Percentiles rank a stretch among this genome's conserved stretches.
These are phyloP conservation scores for Calvatia gigantea DNA, from an alignment of 768 basidiomycete species.

Conservation along the genomic window DNA sequence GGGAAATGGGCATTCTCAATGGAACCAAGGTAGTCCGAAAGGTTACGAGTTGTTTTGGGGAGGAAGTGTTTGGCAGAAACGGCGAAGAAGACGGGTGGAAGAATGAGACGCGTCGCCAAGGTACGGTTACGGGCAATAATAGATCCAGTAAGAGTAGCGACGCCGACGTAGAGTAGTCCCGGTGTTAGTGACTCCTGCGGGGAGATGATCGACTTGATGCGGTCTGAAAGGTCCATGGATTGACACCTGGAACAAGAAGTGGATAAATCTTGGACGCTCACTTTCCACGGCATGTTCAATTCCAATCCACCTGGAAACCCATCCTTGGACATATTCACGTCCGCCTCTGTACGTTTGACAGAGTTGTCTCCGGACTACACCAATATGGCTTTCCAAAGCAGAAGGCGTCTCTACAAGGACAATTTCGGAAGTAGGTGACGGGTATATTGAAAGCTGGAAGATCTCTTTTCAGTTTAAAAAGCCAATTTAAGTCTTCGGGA, in stretches of 20 bases:
- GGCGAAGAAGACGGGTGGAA: slow-evolving; percentile 75
- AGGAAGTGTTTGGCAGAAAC: slow-evolving; percentile 80
- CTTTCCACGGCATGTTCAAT: slow-evolving; percentile 85
- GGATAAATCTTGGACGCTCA: slow-evolving; percentile 32
- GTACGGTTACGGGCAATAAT: slow-evolving; percentile 78
- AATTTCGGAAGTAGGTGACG: slow-evolving; percentile 54
- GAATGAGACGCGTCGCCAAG: slow-evolving; percentile 61
- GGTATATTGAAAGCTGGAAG: slow-evolving; percentile 81
- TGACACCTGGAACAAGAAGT: background rate
- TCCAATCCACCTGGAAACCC: slow-evolving; percentile 79
- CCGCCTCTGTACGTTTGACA: slow-evolving; percentile 54
- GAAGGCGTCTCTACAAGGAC: slow-evolving; percentile 75
- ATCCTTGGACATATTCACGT: slow-evolving; percentile 65
- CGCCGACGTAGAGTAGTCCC: slow-evolving; percentile 85
- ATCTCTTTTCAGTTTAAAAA: background rate
- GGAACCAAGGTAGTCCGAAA: slow-evolving; percentile 58
- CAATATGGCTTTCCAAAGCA: slow-evolving; percentile 74
- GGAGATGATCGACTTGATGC: slow-evolving; percentile 79
- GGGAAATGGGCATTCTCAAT: slow-evolving; percentile 77
- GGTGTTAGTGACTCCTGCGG: slow-evolving; percentile 83
- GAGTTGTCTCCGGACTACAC: slow-evolving; percentile 57
- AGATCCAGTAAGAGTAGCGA: slow-evolving; percentile 85
- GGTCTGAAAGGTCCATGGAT: slow-evolving; percentile 40
- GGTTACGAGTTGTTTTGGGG: slow-evolving; percentile 73
- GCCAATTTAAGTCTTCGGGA: background rate